Evolutionary conservation across 768 basidiomycete genomes (phyloP).

Genomic region (Antrodiella citrinella): DNA sequence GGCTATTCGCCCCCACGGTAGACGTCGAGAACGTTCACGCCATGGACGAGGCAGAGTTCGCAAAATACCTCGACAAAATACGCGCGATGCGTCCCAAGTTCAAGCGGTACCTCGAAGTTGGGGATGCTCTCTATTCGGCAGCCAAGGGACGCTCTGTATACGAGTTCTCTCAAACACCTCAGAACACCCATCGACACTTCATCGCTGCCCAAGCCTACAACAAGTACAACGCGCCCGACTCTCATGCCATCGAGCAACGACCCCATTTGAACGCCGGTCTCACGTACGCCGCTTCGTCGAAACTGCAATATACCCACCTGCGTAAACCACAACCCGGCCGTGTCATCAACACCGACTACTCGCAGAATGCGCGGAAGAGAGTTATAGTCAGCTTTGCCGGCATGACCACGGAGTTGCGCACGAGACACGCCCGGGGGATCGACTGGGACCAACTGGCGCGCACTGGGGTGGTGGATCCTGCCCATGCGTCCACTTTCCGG

Average conservation of each 20-base stretch:
- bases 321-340: slow-evolving; percentile 52
- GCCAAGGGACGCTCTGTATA: not conserved
- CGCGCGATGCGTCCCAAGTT: slow-evolving; percentile 52
- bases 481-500: slow-evolving; percentile 23
- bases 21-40: slow-evolving; percentile 42
- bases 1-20: slow-evolving; percentile 3
- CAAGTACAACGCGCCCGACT: slow-evolving; percentile 16
- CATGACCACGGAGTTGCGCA: slow-evolving; percentile 23
- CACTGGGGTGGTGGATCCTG: too few species aligned
- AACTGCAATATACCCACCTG: slow-evolving; percentile 45
- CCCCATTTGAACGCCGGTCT: slow-evolving; percentile 62
- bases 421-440: slow-evolving; percentile 14
- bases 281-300: slow-evolving; percentile 45
- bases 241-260: slow-evolving; percentile 45
- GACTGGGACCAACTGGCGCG: slow-evolving; percentile 20
- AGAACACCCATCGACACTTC: slow-evolving; percentile 24
- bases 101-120: slow-evolving; percentile 32
- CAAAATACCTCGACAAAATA: slow-evolving; percentile 49
- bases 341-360: slow-evolving; percentile 18
- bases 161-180: slow-evolving; percentile 3
- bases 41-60: slow-evolving; percentile 55
- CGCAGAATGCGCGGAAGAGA: not conserved
- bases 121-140: slow-evolving; percentile 8
- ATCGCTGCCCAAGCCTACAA: slow-evolving; percentile 24
- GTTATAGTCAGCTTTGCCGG: slow-evolving; percentile 38